Conservation (phyloP, 257 asterid species). For the Handroanthus guayacan region DNA sequence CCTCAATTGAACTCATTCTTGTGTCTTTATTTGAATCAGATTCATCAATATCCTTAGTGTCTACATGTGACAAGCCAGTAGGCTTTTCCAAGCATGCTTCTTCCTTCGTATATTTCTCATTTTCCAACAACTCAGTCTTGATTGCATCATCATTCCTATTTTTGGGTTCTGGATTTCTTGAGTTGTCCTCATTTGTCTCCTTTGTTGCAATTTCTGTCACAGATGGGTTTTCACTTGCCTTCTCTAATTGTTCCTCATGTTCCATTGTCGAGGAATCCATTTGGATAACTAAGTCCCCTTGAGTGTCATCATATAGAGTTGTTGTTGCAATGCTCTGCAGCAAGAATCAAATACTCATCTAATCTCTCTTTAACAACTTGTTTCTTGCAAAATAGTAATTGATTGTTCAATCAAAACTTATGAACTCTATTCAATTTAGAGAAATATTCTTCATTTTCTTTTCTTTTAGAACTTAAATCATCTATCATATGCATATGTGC, state of each 20-base stretch:
- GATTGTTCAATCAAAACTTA: not conserved
- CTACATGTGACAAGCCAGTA: not conserved
- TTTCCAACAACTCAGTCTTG: constrained; percentile 6
- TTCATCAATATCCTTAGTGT: constrained; percentile 1
- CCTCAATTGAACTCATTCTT: not conserved
- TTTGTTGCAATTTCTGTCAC: not conserved
- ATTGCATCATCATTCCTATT: not conserved
- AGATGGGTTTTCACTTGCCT: not conserved
- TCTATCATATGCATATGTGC: not conserved
- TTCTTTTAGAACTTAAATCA: not conserved
- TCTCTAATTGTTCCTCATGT: constrained; percentile 10
- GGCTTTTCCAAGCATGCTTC: constrained; percentile 21
- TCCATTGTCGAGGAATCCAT: not conserved
- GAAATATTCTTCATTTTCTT: not conserved
- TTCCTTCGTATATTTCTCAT: constrained; percentile 3
- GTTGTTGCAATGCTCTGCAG: constrained; percentile 32
- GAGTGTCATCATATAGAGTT: constrained; percentile 14
- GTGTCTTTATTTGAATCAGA: constrained; percentile 22
- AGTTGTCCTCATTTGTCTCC: not conserved
- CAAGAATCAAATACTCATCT: not conserved
- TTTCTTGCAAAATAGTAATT: constrained; percentile 1
- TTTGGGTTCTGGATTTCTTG: not conserved
- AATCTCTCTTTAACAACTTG: not conserved
- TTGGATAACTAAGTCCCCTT: constrained; percentile 4
- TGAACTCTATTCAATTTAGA: not conserved